Base-by-base conservation (phyloP, 2,329 filamentous ascomycete genomes). In the Botrytis byssoidea region DNA sequence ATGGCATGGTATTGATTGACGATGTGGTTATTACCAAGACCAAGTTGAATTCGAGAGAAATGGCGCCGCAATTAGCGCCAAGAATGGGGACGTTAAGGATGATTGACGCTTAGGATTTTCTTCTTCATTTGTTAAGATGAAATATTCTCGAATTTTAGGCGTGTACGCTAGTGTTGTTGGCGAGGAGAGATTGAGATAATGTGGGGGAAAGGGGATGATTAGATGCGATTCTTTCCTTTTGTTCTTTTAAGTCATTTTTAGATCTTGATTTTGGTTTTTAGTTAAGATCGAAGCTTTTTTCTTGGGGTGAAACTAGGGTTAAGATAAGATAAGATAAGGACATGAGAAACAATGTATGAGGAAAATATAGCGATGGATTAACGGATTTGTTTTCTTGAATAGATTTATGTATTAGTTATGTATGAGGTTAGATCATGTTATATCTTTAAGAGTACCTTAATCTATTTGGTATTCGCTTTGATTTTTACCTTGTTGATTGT, bases 1-100 rank as follows among this genome's bases (percentile, higher is more conserved):
- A 72, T 37, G 70, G 70, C 2, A 44, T 66, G 44, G 60, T 72
- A 6, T 67, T 65, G 37, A 22, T 72, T 14, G 70, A 72, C 29
- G 70, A 65, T 67, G 61, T 72, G 25, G 46, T 44, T 2, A 67
- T 72, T 18, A 65, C 48, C 25, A 40, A 14, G 44, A 29, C 57
- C 35, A 71, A 65, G 35, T 5, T 71, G 18, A 57, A n/a, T 10
- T 3, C 25, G 0, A 29, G 66, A 57, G 48, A 42, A 29, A 8
- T 16, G 9, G 18, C 40, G 1, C 66, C 66, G 3, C 66, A 57
- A 8, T 37, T 68, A 12, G 66, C 66, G 10, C 69, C 51, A 6
- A 51, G 42, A 16, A 51, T 71, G 42, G 69, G 32, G 4, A 61
- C 29, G 10, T 65, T 48, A 14, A 25, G 9, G 8, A 29, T 18